Evolutionary conservation across 495 filamentous ascomycete genomes (phyloP).

Genomic region (Penicillium bovifimosum): DNA sequence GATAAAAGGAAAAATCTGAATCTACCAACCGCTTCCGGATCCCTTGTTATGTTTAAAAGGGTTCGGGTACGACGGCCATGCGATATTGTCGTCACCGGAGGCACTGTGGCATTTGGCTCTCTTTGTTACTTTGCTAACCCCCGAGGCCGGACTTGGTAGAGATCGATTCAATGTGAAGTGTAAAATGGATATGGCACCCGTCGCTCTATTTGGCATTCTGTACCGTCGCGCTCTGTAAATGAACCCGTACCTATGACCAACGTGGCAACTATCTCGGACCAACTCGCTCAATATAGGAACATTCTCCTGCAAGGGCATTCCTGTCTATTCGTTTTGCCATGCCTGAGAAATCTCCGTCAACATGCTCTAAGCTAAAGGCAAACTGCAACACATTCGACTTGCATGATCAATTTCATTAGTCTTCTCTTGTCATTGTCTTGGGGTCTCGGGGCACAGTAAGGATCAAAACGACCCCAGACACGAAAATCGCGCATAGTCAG

Average conservation of each 20-base stretch:
- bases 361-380: neutral
- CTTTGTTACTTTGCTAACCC: neutral
- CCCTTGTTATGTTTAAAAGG: constrained; percentile 15
- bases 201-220: neutral
- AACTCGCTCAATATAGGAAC: constrained; percentile 14
- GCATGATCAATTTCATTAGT: constrained; percentile 4
- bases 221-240: neutral
- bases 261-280: constrained; percentile 4
- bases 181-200: neutral
- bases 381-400: neutral
- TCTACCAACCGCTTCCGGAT: constrained; percentile 17
- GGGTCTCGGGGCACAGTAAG: neutral
- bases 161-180: neutral
- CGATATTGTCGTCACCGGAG: constrained; percentile 1
- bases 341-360: constrained; percentile 3
- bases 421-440: neutral
- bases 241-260: neutral
- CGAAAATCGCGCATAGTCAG: constrained; percentile 31
- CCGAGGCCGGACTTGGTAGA: neutral
- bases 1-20: neutral
- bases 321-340: constrained; percentile 5
- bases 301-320: constrained; percentile 22
- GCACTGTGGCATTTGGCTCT: neutral
- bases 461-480: neutral
- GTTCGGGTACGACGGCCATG: neutral